phyloP scores from a whole-genome alignment of 2,329 filamentous ascomycete species.

The Plectosphaerella cucumerina region DNA sequence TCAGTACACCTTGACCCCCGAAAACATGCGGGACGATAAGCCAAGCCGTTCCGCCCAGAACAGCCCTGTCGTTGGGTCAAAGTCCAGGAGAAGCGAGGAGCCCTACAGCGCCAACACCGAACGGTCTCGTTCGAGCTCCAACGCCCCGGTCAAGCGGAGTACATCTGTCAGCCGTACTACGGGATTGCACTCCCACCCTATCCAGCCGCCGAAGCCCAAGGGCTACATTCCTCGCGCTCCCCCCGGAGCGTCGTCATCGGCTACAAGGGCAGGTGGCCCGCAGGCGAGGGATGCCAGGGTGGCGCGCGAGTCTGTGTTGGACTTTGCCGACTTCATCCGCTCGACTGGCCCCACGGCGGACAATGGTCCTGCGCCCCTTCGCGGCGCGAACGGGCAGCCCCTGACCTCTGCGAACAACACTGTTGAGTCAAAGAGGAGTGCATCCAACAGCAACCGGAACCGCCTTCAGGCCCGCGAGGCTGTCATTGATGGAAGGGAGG shows the following conservation, averaged over 20 bases:
- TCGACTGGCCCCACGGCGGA: slow-evolving; percentile 69
- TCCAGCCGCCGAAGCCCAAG: slow-evolving; percentile 18
- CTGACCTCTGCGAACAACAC: slow-evolving; percentile 28
- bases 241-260: slow-evolving; percentile 23
- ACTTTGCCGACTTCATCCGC: slow-evolving; percentile 87
- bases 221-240: slow-evolving; percentile 26
- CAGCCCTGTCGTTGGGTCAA: slow-evolving; percentile 37
- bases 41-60: not conserved
- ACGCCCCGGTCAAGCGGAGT: slow-evolving; percentile 28
- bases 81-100: slow-evolving; percentile 44
- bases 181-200: slow-evolving; percentile 31
- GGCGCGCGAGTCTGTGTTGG: slow-evolving; percentile 66
- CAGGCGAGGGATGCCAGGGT: slow-evolving; percentile 70
- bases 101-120: slow-evolving; percentile 30
- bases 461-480: slow-evolving; percentile 71
- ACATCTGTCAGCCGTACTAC: slow-evolving; percentile 27
- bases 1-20: slow-evolving; percentile 76
- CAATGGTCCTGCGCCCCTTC: slow-evolving; percentile 27
- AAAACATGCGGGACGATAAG: slow-evolving; percentile 72
- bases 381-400: slow-evolving; percentile 26
- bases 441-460: slow-evolving; percentile 37
- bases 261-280: slow-evolving; percentile 23
- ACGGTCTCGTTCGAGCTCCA: slow-evolving; percentile 45
- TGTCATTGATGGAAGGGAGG: slow-evolving; percentile 54
- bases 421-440: slow-evolving; percentile 31